Evolutionary conservation across 1,284 basidiomycete species (phyloP).

Genomic region (Leccinum subatratum): DNA sequence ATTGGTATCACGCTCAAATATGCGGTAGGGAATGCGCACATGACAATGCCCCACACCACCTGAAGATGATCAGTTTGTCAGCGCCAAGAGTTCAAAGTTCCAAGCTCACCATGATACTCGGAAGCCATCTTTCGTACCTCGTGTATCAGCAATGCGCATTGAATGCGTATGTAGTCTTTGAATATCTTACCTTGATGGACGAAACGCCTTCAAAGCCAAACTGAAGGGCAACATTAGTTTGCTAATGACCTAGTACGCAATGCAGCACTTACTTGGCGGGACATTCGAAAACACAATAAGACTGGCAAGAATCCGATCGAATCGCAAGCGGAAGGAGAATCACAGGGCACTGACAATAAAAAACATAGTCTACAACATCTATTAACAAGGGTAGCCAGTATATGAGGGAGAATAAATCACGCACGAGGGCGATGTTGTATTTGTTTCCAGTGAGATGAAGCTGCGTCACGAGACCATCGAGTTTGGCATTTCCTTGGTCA

Average conservation of each 20-base stretch:
- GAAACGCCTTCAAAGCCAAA: constrained; percentile 47
- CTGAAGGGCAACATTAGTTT: constrained; percentile 24
- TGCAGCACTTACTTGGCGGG: constrained; percentile 26
- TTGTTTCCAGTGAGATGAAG: constrained; percentile 52
- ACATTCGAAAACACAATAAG: constrained; percentile 32
- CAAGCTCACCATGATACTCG: constrained; percentile 41
- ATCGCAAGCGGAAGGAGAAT: background rate
- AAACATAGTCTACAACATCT: constrained; percentile 53
- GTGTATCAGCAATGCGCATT: constrained; percentile 10
- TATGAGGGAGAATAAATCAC: constrained; percentile 7
- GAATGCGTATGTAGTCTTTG: background rate
- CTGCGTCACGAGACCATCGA: constrained; percentile 54
- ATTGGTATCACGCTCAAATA: background rate
- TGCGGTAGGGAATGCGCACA: constrained; percentile 32
- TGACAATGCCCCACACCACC: constrained; percentile 47
- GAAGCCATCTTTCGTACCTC: constrained; percentile 30
- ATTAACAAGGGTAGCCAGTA: constrained; percentile 1
- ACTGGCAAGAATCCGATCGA: constrained; percentile 8
- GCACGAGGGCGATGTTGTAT: constrained; percentile 64
- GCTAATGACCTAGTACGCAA: background rate
- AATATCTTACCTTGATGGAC: constrained; percentile 41
- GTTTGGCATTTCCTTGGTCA: constrained; percentile 55
- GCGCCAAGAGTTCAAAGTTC: background rate
- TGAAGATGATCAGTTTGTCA: constrained; percentile 18
- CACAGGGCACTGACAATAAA: constrained; percentile 48